Evolutionary conservation across 805 yeast species (phyloP).

Genomic region (Candida ipomoeae): DNA sequence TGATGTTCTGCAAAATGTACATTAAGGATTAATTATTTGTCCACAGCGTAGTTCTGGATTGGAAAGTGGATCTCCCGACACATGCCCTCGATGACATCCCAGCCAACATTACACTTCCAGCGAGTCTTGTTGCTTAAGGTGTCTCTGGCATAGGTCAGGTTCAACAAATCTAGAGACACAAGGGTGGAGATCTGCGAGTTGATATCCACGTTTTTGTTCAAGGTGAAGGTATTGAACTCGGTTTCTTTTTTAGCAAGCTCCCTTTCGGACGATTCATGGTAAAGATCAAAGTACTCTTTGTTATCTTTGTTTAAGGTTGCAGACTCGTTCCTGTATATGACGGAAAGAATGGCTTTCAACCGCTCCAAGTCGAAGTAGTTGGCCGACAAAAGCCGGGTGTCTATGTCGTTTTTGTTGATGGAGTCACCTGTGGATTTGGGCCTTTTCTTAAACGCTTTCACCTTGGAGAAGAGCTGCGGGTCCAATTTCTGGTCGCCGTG

Average conservation of each 20-base stretch:
- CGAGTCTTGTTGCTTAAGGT: slow-evolving; percentile 62
- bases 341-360: slow-evolving; percentile 70
- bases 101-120: slow-evolving; percentile 76
- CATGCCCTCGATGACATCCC: slow-evolving; percentile 57
- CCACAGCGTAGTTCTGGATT: slow-evolving; percentile 55
- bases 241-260: slow-evolving; percentile 28
- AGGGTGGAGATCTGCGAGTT: slow-evolving; percentile 58
- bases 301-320: slow-evolving; percentile 24
- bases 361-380: slow-evolving; percentile 75
- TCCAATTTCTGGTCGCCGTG: slow-evolving; percentile 69
- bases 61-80: slow-evolving; percentile 65
- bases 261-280: slow-evolving; percentile 32
- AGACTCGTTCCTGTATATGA: slow-evolving; percentile 51
- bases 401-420: slow-evolving; percentile 43
- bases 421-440: slow-evolving; percentile 17
- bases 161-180: slow-evolving; percentile 48
- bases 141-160: slow-evolving; percentile 44
- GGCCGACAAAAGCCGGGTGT: slow-evolving; percentile 64
- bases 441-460: slow-evolving; percentile 37
- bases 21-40: slow-evolving; percentile 14
- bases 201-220: slow-evolving; percentile 45
- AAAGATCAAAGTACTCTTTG: slow-evolving; percentile 19
- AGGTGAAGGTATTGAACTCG: slow-evolving; percentile 33
- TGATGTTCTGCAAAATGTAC: not conserved
- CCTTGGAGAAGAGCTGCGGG: slow-evolving; percentile 61